Conservation (phyloP, 2,329 filamentous ascomycete genomes). For the Botryosphaeria dothidea region DNA sequence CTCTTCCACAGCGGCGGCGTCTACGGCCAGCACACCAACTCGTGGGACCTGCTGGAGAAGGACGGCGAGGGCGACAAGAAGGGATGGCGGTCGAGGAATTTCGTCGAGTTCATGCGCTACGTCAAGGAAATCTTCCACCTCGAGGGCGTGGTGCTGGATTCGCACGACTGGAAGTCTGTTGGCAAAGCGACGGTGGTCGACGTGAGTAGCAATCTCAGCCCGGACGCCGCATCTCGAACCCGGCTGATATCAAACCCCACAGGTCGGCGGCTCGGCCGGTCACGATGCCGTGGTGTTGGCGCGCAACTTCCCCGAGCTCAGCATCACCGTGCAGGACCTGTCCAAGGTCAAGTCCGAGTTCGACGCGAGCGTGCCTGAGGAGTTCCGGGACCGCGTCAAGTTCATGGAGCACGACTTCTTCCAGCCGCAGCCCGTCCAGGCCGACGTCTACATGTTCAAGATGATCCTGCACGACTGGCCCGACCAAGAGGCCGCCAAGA, state of each 20-base stretch:
- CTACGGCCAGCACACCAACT: constrained; percentile 26
- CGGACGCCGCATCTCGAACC: background rate
- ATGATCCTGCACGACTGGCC: constrained; percentile 40
- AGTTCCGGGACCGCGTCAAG: background rate
- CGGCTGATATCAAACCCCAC: background rate
- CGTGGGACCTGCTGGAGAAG: constrained; percentile 35
- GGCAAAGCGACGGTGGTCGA: background rate
- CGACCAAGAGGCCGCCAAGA: constrained; percentile 33
- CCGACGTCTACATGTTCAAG: constrained; percentile 27
- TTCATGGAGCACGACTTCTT: background rate
- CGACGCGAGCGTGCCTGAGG: background rate
- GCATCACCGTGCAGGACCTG: constrained; percentile 34
- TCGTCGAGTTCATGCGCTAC: too few species aligned
- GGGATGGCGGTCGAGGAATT: too few species aligned
- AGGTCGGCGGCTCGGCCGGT: constrained; percentile 20
- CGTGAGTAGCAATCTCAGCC: background rate
- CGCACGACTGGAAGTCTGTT: background rate
- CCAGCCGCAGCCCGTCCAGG: background rate
- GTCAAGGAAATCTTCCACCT: too few species aligned
- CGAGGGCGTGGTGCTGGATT: too few species aligned
- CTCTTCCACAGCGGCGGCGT: constrained; percentile 30
- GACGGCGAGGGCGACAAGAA: constrained; percentile 34
- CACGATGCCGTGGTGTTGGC: constrained; percentile 30
- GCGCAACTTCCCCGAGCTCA: constrained; percentile 29
- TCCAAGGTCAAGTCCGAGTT: background rate